A percentile compares a stretch with the other conserved stretches of the same genome.
phyloP scores from a whole-genome alignment of 257 asterid genomes.

The Osmanthus fragrans region DNA sequence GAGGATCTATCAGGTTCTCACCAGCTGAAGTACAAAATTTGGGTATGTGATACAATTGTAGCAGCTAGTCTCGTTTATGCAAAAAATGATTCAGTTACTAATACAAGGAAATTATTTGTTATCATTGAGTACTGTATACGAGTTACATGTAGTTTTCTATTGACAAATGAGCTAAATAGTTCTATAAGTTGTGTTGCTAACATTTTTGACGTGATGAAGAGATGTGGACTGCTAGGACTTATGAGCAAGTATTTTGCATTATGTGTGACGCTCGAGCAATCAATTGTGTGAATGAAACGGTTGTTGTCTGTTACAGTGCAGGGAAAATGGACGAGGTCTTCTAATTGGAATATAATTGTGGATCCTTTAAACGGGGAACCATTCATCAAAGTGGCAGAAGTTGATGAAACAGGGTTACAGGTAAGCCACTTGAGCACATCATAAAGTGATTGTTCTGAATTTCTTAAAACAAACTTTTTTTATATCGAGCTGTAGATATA shows the following conservation, averaged over 20 bases:
- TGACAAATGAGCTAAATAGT: not conserved
- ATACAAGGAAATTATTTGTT: not conserved
- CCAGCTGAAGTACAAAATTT: conserved; percentile 93
- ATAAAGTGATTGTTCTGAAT: not conserved
- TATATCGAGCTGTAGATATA: conserved; percentile 5
- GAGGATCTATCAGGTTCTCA: conserved; percentile 79
- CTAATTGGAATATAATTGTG: conserved; percentile 61
- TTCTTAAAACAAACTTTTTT: not conserved
- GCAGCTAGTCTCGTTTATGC: not conserved
- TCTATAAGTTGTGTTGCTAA: not conserved
- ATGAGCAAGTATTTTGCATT: not conserved
- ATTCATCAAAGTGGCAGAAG: conserved; percentile 83
- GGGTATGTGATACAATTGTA: conserved; percentile 44
- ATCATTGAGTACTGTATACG: not conserved
- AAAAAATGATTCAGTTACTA: not conserved
- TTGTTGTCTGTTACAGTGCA: conserved; percentile 54
- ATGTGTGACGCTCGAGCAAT: not conserved
- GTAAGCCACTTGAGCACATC: conserved; percentile 31
- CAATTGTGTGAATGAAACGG: not conserved
- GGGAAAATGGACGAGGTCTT: conserved; percentile 77
- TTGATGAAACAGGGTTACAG: conserved; percentile 69
- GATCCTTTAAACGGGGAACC: conserved; percentile 96
- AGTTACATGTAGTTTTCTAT: not conserved
- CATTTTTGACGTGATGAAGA: not conserved
- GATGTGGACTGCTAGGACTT: not conserved